A percentile compares a stretch with the other conserved stretches of the same genome.
Conservation (phyloP, 371 early-diverging fungal species). For the Apophysomyces sp. region DNA sequence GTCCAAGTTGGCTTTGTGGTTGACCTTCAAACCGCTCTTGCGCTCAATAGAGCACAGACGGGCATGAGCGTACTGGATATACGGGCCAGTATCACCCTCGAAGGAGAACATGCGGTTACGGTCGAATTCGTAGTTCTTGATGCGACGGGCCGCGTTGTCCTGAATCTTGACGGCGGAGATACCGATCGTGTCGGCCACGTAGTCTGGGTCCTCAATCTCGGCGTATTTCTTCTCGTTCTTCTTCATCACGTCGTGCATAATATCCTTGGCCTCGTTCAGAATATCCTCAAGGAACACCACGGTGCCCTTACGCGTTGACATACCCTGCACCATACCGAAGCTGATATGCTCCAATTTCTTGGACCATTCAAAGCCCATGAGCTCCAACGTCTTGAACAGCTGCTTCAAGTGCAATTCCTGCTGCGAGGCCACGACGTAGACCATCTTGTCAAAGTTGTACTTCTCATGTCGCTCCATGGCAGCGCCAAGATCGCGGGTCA, state of each 20-base stretch:
- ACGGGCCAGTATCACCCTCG: constrained; percentile 99
- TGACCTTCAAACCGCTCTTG: constrained; percentile 59
- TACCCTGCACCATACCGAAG: constrained; percentile 98
- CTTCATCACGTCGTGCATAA: constrained; percentile 94
- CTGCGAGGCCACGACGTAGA: constrained; percentile 96
- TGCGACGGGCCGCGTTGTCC: constrained; percentile 95
- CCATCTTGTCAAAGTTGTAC: constrained; percentile 93
- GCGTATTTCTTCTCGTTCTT: constrained; percentile 84
- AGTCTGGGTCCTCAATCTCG: constrained; percentile 83
- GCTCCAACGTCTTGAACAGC: constrained; percentile 91
- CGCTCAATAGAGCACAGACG: constrained; percentile 96
- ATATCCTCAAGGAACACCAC: constrained; percentile 99
- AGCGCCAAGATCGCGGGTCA: constrained; percentile 99
- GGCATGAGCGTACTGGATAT: constrained; percentile 98
- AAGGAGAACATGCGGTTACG: constrained; percentile 95
- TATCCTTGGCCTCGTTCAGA: constrained; percentile 86
- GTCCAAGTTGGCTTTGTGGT: constrained; percentile 61
- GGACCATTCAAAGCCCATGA: constrained; percentile 81
- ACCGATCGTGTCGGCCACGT: constrained; percentile 80
- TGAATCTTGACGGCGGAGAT: constrained; percentile 95
- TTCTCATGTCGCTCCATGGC: constrained; percentile 91
- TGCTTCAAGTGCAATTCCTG: constrained; percentile 98
- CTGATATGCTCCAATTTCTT: constrained; percentile 88
- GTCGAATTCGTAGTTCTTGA: constrained; percentile 98
- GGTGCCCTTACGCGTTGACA: constrained; percentile 98